These are phyloP conservation scores for Populus euphratica DNA, from an alignment of 345 rosid genomes.

Conservation along the genomic window DNA sequence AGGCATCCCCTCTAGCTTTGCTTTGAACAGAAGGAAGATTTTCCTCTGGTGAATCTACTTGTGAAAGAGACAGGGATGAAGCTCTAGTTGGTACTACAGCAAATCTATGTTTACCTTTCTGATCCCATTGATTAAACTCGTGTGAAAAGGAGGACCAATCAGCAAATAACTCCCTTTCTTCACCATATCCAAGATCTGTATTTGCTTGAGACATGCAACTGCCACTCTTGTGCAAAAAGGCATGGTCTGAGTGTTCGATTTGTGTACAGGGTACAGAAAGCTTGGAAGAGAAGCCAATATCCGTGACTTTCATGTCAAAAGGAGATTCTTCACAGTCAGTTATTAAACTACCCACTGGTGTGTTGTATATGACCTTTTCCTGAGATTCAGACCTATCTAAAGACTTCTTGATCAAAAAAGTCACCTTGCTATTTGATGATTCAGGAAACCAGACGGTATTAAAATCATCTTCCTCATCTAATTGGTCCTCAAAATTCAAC, in stretches of 20 bases:
- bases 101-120: constrained; percentile 21
- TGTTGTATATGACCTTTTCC: not conserved
- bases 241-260: not conserved
- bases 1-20: constrained; percentile 3
- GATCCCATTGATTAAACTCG: constrained; percentile 23
- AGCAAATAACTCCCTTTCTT: not conserved
- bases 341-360: not conserved
- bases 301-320: not conserved
- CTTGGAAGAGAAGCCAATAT: constrained; percentile 5
- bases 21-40: constrained; percentile 1
- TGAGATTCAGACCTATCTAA: not conserved
- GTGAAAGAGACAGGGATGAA: constrained; percentile 11
- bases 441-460: not conserved
- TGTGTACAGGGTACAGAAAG: not conserved
- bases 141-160: not conserved
- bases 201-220: constrained; percentile 3
- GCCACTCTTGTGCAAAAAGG: not conserved
- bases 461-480: constrained; percentile 3
- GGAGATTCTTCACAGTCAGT: not conserved
- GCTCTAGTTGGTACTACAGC: not conserved
- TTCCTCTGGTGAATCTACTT: not conserved
- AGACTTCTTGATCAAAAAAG: not conserved
- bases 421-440: not conserved
- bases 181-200: constrained; percentile 1
- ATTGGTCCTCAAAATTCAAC: constrained; percentile 17